Evolutionary conservation across 345 rosid genomes (phyloP), one percentile per base, ranked within the genome.

Genomic region (Passiflora organensis): DNA sequence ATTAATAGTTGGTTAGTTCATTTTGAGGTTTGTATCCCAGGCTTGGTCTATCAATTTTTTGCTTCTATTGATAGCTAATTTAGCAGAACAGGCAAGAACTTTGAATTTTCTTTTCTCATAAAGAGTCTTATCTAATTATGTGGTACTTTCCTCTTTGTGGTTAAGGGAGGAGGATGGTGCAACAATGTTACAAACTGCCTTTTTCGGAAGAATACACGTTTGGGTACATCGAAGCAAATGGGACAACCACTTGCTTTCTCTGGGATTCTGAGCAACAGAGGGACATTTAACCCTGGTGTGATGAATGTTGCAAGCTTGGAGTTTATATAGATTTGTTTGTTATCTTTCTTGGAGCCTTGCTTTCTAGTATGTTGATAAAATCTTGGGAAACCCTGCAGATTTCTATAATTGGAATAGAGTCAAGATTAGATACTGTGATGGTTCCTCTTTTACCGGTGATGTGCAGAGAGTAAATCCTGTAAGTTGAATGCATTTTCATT

Each of bases 101-200:
- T 54, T n/a, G 1, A 13, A 6, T 50, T 4, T 21, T n/a, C 14
- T 14, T 22, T 41, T 42, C 17, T 43, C 12, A 25, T 25, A 18
- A n/a, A n/a, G 48, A 41, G 0, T 25, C 14, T 32, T 19, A n/a
- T n/a, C n/a, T n/a, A n/a, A n/a, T n/a, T n/a, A n/a, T n/a, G 2
- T 58, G 53, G 34, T 28, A n/a, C 18, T 38, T 38, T 49, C 38
- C 8, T 32, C 6, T 41, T 28, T 32, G 34, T 12, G 25, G 24
- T 57, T 49, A 28, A 89, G 98, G 98, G 98, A 72, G 98, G 98
- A 63, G 94, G 95, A 54, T 93, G 99, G 97, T 93, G 99, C 72
- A 81, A 84, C 63, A 81, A 84, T 50, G 74, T 71, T 4, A 78
- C 85, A 21, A 69, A 65, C 43, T 93, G 99, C 60, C 71, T 82